phyloP scores from a whole-genome alignment of 129 eudicot genomes.

The Artemisia annua region DNA sequence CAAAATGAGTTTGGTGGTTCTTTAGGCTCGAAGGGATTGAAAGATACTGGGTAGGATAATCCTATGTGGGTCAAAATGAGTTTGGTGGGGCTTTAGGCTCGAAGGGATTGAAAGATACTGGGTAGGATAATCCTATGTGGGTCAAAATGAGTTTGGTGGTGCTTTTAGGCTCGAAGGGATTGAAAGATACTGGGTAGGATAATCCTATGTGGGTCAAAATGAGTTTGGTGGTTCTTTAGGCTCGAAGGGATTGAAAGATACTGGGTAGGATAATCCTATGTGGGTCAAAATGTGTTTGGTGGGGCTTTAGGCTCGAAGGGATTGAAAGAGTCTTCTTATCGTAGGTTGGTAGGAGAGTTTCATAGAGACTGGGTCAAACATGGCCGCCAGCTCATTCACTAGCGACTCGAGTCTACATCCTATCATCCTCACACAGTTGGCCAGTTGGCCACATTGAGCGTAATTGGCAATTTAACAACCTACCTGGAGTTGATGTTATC shows the following conservation, averaged over 20 bases:
- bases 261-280: too few relatives aligned
- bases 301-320: not conserved
- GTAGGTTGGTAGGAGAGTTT: conserved; percentile 4
- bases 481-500: conserved; percentile 8
- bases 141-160: not conserved
- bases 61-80: not conserved
- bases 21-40: not conserved
- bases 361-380: not conserved
- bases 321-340: not conserved
- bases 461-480: conserved; percentile 1
- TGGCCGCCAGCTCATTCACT: conserved; percentile 11
- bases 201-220: not conserved
- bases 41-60: not conserved
- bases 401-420: conserved; percentile 17
- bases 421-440: conserved; percentile 4
- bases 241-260: not conserved
- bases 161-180: not conserved
- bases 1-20: not conserved
- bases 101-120: not conserved
- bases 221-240: not conserved
- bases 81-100: not conserved
- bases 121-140: too few relatives aligned
- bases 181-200: not conserved
- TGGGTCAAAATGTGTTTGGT: not conserved
- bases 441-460: conserved; percentile 14